Percentiles rank a stretch among this genome's conserved stretches.
phyloP scores from a whole-genome alignment of 208 protist species.

The Trypanosoma theileri region DNA sequence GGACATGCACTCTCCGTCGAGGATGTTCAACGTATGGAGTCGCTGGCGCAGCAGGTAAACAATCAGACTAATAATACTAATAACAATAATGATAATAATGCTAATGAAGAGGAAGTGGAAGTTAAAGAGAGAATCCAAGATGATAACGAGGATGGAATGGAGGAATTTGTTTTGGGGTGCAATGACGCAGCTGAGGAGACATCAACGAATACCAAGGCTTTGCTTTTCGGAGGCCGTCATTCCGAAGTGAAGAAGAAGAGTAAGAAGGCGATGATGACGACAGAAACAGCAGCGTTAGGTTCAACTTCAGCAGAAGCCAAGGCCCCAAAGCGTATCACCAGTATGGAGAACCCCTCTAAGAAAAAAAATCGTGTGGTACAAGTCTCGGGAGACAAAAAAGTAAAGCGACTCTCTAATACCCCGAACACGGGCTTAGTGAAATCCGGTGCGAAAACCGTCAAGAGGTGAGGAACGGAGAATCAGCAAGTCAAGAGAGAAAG shows the following conservation, averaged over 20 bases:
- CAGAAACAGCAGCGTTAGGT: background rate
- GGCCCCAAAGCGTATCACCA: slow-evolving; percentile 18
- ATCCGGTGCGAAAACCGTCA: slow-evolving; percentile 7
- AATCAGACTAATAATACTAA: slow-evolving; percentile 19
- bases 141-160: slow-evolving; percentile 26
- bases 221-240: slow-evolving; percentile 1
- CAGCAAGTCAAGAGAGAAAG: slow-evolving; percentile 8
- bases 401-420: slow-evolving; percentile 10
- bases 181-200: slow-evolving; percentile 39
- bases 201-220: slow-evolving; percentile 13
- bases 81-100: slow-evolving; percentile 9
- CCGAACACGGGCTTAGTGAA: slow-evolving; percentile 15
- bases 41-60: slow-evolving; percentile 6
- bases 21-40: slow-evolving; percentile 49
- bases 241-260: slow-evolving; percentile 6
- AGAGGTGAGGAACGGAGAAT: slow-evolving; percentile 1
- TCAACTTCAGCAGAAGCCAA: background rate
- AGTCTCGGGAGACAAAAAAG: slow-evolving; percentile 20
- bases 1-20: slow-evolving; percentile 70
- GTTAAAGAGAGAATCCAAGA: slow-evolving; percentile 17
- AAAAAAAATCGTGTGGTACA: slow-evolving; percentile 19
- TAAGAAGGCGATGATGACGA: background rate
- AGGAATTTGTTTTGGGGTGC: slow-evolving; percentile 74
- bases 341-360: slow-evolving; percentile 28
- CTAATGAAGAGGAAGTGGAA: slow-evolving; percentile 26